These are phyloP conservation scores for Ascomycota sp. DNA, from an alignment of 2,329 filamentous ascomycete species.

Conservation along the genomic window DNA sequence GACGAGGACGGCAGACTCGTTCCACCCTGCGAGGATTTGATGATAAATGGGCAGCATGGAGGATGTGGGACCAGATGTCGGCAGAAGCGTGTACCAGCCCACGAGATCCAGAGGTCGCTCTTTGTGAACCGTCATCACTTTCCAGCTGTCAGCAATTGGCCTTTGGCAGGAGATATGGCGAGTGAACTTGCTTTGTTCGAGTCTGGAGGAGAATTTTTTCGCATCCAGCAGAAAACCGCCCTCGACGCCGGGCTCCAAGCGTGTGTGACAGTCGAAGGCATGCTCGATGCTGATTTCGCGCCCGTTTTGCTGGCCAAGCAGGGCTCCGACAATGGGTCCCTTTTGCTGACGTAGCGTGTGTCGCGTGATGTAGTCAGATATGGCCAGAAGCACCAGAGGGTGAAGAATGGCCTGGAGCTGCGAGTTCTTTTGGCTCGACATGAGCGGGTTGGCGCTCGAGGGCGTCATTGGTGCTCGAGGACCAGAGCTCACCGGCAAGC, in stretches of 20 bases:
- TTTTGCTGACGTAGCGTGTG: constrained; percentile 59
- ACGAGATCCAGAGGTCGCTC: constrained; percentile 66
- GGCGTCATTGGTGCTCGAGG: too few species aligned
- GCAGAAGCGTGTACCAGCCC: constrained; percentile 74
- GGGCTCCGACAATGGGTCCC: constrained; percentile 63
- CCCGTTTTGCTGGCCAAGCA: constrained; percentile 84
- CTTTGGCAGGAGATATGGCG: too few species aligned
- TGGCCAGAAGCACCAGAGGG: constrained; percentile 83
- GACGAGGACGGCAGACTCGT: constrained; percentile 73
- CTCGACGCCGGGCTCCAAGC: constrained; percentile 20
- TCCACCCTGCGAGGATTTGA: constrained; percentile 53
- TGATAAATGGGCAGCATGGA: constrained; percentile 55
- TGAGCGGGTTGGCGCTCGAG: constrained; percentile 26
- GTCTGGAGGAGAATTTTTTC: constrained; percentile 53
- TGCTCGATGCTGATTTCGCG: constrained; percentile 82
- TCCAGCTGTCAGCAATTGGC: neutral
- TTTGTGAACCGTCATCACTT: constrained; percentile 80
- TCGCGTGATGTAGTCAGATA: constrained; percentile 90
- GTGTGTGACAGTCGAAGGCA: constrained; percentile 63
- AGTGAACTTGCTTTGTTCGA: constrained; percentile 54
- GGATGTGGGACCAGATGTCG: constrained; percentile 48
- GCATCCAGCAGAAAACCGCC: constrained; percentile 42
- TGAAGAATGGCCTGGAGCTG: constrained; percentile 75
- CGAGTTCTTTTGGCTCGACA: constrained; percentile 45
- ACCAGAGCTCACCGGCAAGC: too few species aligned